phyloP scores from a whole-genome alignment of 179 eudicot species.

The Silene coronaria region DNA sequence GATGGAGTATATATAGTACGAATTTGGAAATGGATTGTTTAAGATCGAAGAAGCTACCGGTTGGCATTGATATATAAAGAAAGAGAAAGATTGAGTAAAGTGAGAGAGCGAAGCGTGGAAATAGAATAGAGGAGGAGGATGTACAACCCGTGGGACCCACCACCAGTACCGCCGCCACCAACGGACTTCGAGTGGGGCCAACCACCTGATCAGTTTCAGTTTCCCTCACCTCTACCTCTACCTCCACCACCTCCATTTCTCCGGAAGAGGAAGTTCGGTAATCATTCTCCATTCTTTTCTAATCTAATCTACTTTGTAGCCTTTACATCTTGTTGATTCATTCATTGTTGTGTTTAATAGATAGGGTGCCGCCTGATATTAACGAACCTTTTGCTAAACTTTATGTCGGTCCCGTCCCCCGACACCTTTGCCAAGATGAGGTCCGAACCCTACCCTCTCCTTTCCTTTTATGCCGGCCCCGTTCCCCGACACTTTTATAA shows the following conservation, averaged over 20 bases:
- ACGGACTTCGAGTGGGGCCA: conserved; percentile 3
- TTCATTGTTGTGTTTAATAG: conserved; percentile 12
- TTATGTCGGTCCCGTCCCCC: conserved; percentile 23
- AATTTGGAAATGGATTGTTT: too few relatives aligned
- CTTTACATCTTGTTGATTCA: too few relatives aligned
- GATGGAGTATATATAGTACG: too few relatives aligned
- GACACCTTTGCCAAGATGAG: conserved; percentile 21
- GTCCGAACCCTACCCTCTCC: too few relatives aligned
- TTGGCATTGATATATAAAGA: too few relatives aligned
- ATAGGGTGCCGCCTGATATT: conserved; percentile 6
- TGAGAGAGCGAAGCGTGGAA: too few relatives aligned
- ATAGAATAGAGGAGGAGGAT: neutral
- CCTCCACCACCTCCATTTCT: neutral
- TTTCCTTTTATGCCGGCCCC: conserved; percentile 19
- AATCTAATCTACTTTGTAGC: too few relatives aligned
- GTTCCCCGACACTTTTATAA: too few relatives aligned
- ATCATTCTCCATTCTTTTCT: neutral
- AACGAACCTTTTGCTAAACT: conserved; percentile 19
- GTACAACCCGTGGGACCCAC: conserved; percentile 25
- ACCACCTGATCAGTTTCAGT: neutral
- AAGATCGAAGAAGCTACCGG: too few relatives aligned
- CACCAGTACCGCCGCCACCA: conserved; percentile 10
- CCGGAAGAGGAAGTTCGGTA: conserved; percentile 26
- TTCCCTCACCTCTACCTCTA: neutral
- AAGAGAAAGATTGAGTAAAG: too few relatives aligned